phyloP scores from a whole-genome alignment of 2,329 filamentous ascomycete species.

The Blastomyces emzantsi region DNA sequence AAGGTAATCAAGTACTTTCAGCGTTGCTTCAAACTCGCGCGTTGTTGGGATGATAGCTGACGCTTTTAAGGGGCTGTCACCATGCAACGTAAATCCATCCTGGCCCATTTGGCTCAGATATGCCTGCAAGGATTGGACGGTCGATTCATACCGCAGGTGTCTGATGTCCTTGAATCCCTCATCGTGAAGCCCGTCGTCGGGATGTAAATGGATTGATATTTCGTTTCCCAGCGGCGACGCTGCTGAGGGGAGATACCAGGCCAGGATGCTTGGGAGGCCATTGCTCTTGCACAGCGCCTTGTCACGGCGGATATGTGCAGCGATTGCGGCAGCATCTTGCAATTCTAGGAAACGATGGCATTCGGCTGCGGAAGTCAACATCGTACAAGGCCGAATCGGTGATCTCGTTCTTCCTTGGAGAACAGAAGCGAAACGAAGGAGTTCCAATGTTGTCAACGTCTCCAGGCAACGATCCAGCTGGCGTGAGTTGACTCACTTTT shows the following conservation, averaged over 20 bases:
- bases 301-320: constrained; percentile 17
- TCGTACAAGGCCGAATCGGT: neutral
- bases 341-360: constrained; percentile 12
- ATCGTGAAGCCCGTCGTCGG: constrained; percentile 11
- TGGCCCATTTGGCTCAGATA: constrained; percentile 17
- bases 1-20: constrained; percentile 20
- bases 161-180: constrained; percentile 9
- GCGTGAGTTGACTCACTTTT: neutral
- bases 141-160: constrained; percentile 15
- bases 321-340: constrained; percentile 17
- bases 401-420: neutral
- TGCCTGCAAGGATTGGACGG: constrained; percentile 12
- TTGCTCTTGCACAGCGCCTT: constrained; percentile 24
- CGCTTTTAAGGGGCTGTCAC: neutral
- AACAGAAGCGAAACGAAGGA: neutral
- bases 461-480: neutral
- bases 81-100: neutral
- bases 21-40: constrained; percentile 13
- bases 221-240: constrained; percentile 9
- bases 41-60: constrained; percentile 14
- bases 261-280: constrained; percentile 18
- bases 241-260: constrained; percentile 16
- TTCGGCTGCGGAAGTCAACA: constrained; percentile 7
- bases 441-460: too few relatives aligned
- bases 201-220: constrained; percentile 15